Evolutionary conservation across 257 asterid species (phyloP), one percentile per base, ranked within the genome.

Genomic region (Plantago ovata): DNA sequence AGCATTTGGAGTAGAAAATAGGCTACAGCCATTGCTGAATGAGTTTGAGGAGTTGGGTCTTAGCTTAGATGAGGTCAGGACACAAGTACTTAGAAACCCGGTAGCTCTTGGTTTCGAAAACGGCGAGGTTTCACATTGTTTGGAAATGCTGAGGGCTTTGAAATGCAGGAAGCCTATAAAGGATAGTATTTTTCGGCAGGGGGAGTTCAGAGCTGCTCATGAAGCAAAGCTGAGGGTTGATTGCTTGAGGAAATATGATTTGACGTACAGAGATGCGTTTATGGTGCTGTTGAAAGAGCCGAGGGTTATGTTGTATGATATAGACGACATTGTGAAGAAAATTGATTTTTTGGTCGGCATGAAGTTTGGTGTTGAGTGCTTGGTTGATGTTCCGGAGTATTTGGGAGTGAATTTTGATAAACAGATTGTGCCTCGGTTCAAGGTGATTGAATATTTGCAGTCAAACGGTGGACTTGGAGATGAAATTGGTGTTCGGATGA

Each of bases 261-360:
- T 92, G 82, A 82, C 69, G 14, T 72, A 69, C 28, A 79, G 84
- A 67, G 95, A 81, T 64, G 98, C 95, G 21, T 92, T 78, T 58
- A 62, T 71, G 0, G 84, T 92, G 53, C 44, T 92, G 43, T 83
- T 95, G 95, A 92, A 80, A 65, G 98, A 92, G 77, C 98, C 96
- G 0, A 73, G 96, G 72, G 81, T 69, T 60, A 76, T 92, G 58
- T 50, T 85, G 28, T 24, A 24, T 45, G 73, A 65, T 1, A 18
- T 74, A 21, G 74, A 67, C 16, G 87, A 85, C 60, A 69, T 84
- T 2, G 86, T 83, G 75, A 76, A 60, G 74, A 92, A 88, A 73
- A 79, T 92, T 22, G 79, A 77, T 15, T 92, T 88, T 68, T 74
- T 88, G 52, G 44, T 54, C n/a, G 60, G 56, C 20, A 88, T 82